Base-by-base conservation (phyloP, 2,329 filamentous ascomycete genomes). In the Chalara sp. region DNA sequence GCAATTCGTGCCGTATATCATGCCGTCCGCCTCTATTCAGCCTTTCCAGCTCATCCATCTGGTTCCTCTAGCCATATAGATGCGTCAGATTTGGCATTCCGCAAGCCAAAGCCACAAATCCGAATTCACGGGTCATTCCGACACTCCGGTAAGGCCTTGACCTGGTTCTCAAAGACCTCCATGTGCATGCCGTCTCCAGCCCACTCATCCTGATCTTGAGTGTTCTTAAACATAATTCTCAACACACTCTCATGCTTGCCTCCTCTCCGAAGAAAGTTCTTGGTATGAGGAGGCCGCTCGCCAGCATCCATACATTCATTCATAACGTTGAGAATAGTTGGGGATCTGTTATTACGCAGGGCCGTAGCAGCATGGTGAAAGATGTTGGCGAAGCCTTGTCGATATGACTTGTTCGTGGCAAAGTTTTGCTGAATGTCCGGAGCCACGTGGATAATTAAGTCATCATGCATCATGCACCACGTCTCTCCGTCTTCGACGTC, bases 111-210 rank as follows among this genome's bases (percentile, higher is more conserved):
- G 61, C 62, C 46, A 65, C 63, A 51, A 65, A 64, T 30, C 59
- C 62, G 59, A 67, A 69, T 53, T 70, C 66, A 53, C 62, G 55
- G 55, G 52, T 69, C 66, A 51, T 70, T 68, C 51, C 67, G 61
- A 56, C 67, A 70, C 46, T 55, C 53, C 39, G 61, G 59, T 44
- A 67, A 46, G 13, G 43, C 47, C 29, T 56, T 53, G 46, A 62
- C 54, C 41, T 63, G 37, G 5, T 56, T 41, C 45, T 51, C 48
- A 31, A 60, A 53, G 31, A 32, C 44, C 12, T 48, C 51, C 52
- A 58, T 51, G 47, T 57, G 56, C 10, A 56, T 43, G 32, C 61
- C 64, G 55, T 63, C 50, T 37, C 66, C 65, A 37, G 57, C 53
- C 52, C 58, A 60, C 46, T 62, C 53, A 54, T 67, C 64, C 44